phyloP scores from a whole-genome alignment of 2,329 filamentous ascomycete genomes.

The Arthrobotrys megalospora region DNA sequence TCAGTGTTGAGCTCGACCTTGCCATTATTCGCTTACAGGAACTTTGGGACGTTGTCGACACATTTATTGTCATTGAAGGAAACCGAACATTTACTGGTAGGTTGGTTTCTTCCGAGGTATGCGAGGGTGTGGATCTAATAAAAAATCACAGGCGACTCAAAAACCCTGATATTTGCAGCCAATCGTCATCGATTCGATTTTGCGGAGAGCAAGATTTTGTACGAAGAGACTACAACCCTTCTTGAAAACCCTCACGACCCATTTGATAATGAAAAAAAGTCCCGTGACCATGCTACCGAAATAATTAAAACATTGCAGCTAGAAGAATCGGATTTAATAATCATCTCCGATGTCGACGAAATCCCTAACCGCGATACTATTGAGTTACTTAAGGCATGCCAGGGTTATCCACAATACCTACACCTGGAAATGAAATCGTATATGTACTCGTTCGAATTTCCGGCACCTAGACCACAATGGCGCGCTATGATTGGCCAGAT shows the following conservation, averaged over 20 bases:
- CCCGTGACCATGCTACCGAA: conserved; percentile 48
- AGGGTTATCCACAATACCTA: conserved; percentile 45
- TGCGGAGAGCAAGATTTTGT: conserved; percentile 37
- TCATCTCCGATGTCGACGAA: conserved; percentile 44
- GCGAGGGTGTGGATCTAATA: background rate
- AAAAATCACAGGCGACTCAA: conserved; percentile 12
- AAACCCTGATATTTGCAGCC: conserved; percentile 40
- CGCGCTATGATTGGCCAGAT: conserved; percentile 40
- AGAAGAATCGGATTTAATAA: conserved; percentile 37
- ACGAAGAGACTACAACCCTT: conserved; percentile 43
- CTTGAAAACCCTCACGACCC: conserved; percentile 40
- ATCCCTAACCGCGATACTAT: conserved; percentile 43
- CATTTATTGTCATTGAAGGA: conserved; percentile 49
- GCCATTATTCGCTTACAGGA: conserved; percentile 48
- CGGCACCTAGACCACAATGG: conserved; percentile 41
- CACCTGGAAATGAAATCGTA: conserved; percentile 53
- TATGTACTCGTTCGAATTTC: conserved; percentile 53
- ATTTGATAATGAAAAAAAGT: conserved; percentile 50
- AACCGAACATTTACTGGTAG: conserved; percentile 50
- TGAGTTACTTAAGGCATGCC: conserved; percentile 42
- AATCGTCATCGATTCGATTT: conserved; percentile 52
- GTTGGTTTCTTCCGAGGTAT: background rate
- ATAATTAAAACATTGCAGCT: conserved; percentile 39
- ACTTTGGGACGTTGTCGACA: conserved; percentile 44
- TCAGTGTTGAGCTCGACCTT: conserved; percentile 49